Percentiles rank a stretch among this genome's conserved stretches.
These are phyloP conservation scores for Collybia mongolica DNA, from an alignment of 768 basidiomycete species.

Conservation along the genomic window DNA sequence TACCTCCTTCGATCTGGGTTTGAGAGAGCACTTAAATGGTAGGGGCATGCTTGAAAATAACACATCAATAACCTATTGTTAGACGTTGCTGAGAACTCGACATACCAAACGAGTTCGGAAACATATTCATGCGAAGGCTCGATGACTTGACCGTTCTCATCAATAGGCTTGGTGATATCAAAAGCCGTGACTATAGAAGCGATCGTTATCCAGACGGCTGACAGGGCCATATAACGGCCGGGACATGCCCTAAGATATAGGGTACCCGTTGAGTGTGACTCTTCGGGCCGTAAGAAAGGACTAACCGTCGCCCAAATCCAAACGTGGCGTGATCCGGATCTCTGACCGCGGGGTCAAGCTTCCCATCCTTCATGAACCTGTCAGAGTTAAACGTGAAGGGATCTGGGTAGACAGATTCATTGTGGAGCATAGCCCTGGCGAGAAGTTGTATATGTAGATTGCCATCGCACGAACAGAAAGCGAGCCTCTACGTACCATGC, in stretches of 20 bases:
- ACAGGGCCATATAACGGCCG: conserved; percentile 26
- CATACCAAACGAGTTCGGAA: conserved; percentile 31
- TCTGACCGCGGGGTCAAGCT: conserved; percentile 7
- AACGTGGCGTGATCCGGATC: conserved; percentile 13
- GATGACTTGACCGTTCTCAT: conserved; percentile 20
- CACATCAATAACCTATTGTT: no score
- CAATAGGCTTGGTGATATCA: conserved; percentile 22
- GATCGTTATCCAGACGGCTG: conserved; percentile 25
- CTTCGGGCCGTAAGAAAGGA: neutral
- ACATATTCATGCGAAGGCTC: conserved; percentile 28
- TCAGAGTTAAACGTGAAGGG: conserved; percentile 18
- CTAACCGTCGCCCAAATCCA: conserved; percentile 26
- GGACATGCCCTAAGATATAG: conserved; percentile 22
- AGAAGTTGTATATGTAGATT: neutral
- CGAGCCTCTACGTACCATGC: conserved; percentile 21
- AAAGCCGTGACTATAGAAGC: conserved; percentile 29
- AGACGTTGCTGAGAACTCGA: neutral
- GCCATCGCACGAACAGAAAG: neutral
- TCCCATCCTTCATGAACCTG: conserved; percentile 18
- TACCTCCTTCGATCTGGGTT: conserved; percentile 21
- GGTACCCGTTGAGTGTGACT: no score
- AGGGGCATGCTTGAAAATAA: conserved; percentile 11
- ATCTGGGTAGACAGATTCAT: conserved; percentile 12
- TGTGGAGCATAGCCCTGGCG: conserved; percentile 14
- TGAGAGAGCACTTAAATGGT: conserved; percentile 26